A percentile compares a stretch with the other conserved stretches of the same genome.
phyloP scores from a whole-genome alignment of 2,329 filamentous ascomycete species.

The Phoma sp. region DNA sequence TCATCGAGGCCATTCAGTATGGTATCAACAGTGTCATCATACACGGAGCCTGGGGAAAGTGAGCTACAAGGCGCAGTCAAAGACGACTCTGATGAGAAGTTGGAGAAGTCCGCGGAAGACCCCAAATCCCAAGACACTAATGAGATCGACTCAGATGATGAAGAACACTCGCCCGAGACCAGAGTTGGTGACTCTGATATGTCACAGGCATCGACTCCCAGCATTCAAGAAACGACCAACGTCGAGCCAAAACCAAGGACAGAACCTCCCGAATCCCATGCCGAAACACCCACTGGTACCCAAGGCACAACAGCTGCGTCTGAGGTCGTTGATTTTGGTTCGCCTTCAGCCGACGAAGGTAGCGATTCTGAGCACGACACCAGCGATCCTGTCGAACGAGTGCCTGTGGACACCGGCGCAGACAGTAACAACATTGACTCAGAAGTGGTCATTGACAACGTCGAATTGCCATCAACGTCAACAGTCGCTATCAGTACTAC shows the following conservation, averaged over 20 bases:
- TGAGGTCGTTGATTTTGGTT: slow-evolving; percentile 33
- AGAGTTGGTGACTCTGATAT: not conserved
- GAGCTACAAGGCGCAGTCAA: not conserved
- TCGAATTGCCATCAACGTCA: too few relatives aligned
- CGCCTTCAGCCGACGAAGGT: slow-evolving; percentile 17
- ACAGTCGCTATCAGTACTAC: too few relatives aligned
- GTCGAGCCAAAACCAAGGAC: not conserved
- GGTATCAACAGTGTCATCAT: not conserved
- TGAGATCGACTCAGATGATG: not conserved
- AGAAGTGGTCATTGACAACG: not conserved
- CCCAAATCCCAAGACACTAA: not conserved
- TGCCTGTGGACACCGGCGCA: not conserved
- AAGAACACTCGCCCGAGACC: not conserved
- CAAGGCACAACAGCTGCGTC: slow-evolving; percentile 12
- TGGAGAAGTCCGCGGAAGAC: not conserved
- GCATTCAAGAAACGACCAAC: not conserved
- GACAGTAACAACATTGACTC: not conserved
- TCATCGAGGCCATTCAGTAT: not conserved
- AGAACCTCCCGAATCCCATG: not conserved
- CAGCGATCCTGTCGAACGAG: not conserved
- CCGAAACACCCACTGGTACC: not conserved
- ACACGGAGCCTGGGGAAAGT: not conserved
- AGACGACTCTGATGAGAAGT: not conserved
- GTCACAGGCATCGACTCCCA: not conserved
- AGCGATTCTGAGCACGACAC: not conserved